Conservation (phyloP, 345 rosid species). For the Lagerstroemia speciosa region DNA sequence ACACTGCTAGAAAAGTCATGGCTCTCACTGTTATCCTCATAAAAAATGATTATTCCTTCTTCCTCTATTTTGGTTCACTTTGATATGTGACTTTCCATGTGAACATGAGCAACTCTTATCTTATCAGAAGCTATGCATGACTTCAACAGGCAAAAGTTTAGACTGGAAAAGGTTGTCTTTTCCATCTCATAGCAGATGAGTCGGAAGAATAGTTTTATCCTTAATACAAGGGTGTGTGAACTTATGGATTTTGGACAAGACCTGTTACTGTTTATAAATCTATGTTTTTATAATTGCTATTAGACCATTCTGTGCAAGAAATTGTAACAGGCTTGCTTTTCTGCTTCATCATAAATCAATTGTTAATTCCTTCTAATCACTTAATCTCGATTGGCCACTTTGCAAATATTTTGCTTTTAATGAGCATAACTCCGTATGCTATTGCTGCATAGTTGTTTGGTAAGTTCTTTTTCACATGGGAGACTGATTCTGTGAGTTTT, state of each 20-base stretch:
- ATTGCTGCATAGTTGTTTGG: neutral
- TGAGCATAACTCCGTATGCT: neutral
- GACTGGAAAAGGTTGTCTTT: neutral
- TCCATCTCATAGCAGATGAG: neutral
- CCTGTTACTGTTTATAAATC: neutral
- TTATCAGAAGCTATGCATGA: neutral
- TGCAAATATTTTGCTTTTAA: neutral
- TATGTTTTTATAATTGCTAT: neutral
- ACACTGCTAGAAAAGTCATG: neutral
- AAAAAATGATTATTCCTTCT: too few species aligned
- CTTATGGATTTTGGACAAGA: neutral
- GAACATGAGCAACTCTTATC: too few species aligned
- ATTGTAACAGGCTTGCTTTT: neutral
- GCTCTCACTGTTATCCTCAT: neutral
- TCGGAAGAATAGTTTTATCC: neutral
- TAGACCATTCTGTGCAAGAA: neutral
- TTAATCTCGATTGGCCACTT: neutral
- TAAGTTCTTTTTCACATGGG: neutral
- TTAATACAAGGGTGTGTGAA: neutral
- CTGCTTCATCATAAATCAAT: neutral
- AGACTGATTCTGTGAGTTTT: conserved; percentile 2
- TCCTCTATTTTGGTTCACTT: neutral
- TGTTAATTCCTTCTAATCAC: neutral
- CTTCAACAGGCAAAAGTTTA: neutral
- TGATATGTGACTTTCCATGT: neutral